These are phyloP conservation scores for Ascomycota sp. DNA, from an alignment of 2,329 filamentous ascomycete genomes.

Conservation along the genomic window DNA sequence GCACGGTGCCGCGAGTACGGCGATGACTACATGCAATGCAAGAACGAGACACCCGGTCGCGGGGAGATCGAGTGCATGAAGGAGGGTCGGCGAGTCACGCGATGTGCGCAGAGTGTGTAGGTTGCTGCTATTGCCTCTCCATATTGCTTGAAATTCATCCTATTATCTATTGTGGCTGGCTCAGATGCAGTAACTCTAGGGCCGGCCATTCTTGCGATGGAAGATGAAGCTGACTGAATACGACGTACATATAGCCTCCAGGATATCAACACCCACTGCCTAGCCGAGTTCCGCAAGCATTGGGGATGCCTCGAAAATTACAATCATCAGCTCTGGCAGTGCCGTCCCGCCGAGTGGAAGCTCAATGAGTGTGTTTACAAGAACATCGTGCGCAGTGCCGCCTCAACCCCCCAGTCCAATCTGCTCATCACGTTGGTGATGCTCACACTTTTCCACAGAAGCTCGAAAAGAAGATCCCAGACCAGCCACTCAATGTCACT, in stretches of 20 bases:
- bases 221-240: conserved; percentile 1
- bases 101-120: conserved; percentile 91
- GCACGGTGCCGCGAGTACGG: conserved; percentile 89
- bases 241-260: conserved; percentile 54
- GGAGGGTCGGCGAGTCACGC: conserved; percentile 88
- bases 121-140: too few species aligned
- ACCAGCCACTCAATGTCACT: conserved; percentile 45
- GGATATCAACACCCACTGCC: conserved; percentile 89
- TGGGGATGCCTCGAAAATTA: conserved; percentile 93
- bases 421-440: neutral
- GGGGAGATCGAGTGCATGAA: conserved; percentile 90
- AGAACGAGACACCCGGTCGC: conserved; percentile 75
- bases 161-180: too few species aligned
- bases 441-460: conserved; percentile 28
- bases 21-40: conserved; percentile 99
- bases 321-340: conserved; percentile 96
- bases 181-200: too few species aligned
- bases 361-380: conserved; percentile 92
- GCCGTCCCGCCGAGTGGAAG: conserved; percentile 68
- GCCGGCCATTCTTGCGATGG: too few species aligned
- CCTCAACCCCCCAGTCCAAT: too few species aligned
- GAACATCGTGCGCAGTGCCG: conserved; percentile 52
- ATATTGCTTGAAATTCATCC: too few species aligned
- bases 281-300: conserved; percentile 78
- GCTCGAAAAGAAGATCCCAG: conserved; percentile 63